Conservation (phyloP, 495 filamentous ascomycete genomes). For the Neurospora pannonica region DNA sequence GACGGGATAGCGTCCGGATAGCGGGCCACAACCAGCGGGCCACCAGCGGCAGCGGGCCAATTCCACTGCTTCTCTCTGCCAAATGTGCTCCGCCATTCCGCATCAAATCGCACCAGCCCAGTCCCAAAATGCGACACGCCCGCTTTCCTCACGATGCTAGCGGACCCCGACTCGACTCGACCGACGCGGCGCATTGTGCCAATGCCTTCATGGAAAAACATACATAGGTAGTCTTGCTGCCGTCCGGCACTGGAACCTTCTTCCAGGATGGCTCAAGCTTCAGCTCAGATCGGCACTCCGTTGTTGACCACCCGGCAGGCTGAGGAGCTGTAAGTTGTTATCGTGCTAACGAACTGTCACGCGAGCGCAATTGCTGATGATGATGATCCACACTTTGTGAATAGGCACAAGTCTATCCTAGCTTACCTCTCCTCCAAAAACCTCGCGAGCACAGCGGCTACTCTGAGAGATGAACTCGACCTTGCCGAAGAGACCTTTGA, state of each 20-base stretch:
- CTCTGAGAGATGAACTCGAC: conserved; percentile 52
- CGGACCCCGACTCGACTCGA: not conserved
- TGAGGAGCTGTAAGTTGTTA: conserved; percentile 64
- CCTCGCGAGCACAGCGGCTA: conserved; percentile 51
- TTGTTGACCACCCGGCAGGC: conserved; percentile 61
- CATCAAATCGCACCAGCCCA: not conserved
- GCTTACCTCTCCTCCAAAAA: conserved; percentile 67
- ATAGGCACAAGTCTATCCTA: conserved; percentile 78
- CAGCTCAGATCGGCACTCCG: not conserved
- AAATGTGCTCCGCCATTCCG: not conserved
- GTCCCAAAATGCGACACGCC: not conserved
- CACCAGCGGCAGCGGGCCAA: not conserved
- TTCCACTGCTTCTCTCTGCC: not conserved
- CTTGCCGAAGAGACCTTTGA: conserved; percentile 59
- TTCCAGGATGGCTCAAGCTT: not conserved
- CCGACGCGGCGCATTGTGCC: not conserved
- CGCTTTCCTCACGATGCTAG: not conserved
- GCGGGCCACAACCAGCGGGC: not conserved
- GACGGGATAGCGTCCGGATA: not conserved
- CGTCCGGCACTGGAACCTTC: not conserved
- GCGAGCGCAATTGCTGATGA: not conserved
- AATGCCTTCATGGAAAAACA: not conserved
- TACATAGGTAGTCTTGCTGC: not conserved
- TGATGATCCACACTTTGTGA: not conserved
- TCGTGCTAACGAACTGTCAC: not conserved